Percentiles rank a stretch among this genome's conserved stretches.
Conservation (phyloP, 1,284 basidiomycete species). For the Puccinia hordei region DNA sequence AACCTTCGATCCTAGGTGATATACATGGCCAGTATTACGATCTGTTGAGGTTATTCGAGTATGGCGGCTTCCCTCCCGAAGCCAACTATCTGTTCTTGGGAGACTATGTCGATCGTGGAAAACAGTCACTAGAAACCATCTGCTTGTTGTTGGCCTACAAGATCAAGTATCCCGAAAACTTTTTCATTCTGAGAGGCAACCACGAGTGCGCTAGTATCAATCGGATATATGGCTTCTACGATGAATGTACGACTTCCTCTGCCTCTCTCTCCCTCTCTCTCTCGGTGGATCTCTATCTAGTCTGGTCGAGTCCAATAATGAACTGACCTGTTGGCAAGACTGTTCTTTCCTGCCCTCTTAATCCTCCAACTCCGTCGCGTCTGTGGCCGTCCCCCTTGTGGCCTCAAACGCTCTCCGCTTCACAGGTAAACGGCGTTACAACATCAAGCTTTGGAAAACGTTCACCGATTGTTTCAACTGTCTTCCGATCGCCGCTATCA, state of each 20-base stretch:
- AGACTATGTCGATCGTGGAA: slow-evolving; percentile 92
- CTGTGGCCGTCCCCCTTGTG: neutral
- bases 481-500: slow-evolving; percentile 90
- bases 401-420: neutral
- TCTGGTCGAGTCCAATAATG: no score
- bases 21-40: slow-evolving; percentile 96
- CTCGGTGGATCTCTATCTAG: slow-evolving; percentile 1
- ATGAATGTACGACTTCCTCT: slow-evolving; percentile 73
- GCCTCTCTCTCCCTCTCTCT: neutral
- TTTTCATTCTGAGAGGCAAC: slow-evolving; percentile 91
- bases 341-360: neutral
- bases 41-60: slow-evolving; percentile 87
- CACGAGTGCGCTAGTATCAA: slow-evolving; percentile 94
- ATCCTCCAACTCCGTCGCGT: neutral
- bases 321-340: neutral
- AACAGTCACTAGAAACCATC: slow-evolving; percentile 91
- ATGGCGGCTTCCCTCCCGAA: slow-evolving; percentile 92
- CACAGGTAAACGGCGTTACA: slow-evolving; percentile 90
- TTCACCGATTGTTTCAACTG: slow-evolving; percentile 98
- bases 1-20: slow-evolving; percentile 67
- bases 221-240: slow-evolving; percentile 94
- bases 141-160: slow-evolving; percentile 84
- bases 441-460: slow-evolving; percentile 97
- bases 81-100: slow-evolving; percentile 94
- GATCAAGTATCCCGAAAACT: slow-evolving; percentile 98